These are phyloP conservation scores for Teratosphaeria gauchensis DNA, from an alignment of 2,329 filamentous ascomycete species.

Conservation along the genomic window DNA sequence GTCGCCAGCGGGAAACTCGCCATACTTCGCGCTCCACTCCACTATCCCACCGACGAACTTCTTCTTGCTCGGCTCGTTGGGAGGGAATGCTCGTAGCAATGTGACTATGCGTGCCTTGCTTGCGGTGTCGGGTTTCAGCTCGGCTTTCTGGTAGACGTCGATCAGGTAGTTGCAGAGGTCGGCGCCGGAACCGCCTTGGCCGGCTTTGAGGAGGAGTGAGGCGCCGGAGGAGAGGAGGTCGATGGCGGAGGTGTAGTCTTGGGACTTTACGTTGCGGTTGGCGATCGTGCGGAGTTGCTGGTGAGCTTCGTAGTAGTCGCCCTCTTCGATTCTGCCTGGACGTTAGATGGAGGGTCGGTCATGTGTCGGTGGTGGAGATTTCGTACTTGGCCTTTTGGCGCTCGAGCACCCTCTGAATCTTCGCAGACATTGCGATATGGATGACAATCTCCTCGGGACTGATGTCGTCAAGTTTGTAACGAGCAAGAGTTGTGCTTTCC, in stretches of 20 bases:
- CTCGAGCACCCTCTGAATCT: conserved; percentile 62
- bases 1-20: conserved; percentile 83
- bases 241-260: conserved; percentile 75
- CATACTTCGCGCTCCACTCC: conserved; percentile 77
- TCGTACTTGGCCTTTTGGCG: conserved; percentile 66
- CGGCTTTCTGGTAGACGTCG: conserved; percentile 83
- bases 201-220: conserved; percentile 74
- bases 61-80: conserved; percentile 82
- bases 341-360: conserved; percentile 1
- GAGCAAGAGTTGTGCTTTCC: too few relatives aligned
- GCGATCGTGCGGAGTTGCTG: conserved; percentile 96
- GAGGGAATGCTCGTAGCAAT: conserved; percentile 68
- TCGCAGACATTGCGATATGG: conserved; percentile 27
- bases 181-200: conserved; percentile 87
- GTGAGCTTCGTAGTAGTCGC: conserved; percentile 95
- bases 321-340: conserved; percentile 63
- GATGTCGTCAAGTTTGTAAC: too few relatives aligned
- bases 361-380: not conserved
- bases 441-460: too few relatives aligned
- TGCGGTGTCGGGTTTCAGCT: conserved; percentile 63
- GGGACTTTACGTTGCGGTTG: conserved; percentile 80
- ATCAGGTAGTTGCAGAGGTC: conserved; percentile 80
- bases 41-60: conserved; percentile 83
- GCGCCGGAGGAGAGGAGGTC: conserved; percentile 80
- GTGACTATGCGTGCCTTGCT: conserved; percentile 67